Conservation (phyloP, 2,329 filamentous ascomycete species). For the Alternaria arborescens region DNA sequence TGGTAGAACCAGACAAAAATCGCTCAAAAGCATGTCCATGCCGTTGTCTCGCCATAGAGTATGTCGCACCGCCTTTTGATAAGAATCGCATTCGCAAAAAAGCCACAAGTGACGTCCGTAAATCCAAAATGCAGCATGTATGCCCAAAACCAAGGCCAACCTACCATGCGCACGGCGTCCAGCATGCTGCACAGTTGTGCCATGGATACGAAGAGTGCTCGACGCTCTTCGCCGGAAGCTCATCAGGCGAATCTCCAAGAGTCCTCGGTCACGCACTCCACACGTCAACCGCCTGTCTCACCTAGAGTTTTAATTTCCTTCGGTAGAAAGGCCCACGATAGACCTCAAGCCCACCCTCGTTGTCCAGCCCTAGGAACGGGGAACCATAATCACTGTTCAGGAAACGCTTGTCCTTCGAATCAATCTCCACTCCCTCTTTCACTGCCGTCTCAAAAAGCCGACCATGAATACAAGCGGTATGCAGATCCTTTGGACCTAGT, state of each 20-base stretch:
- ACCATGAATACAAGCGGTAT: constrained; percentile 18
- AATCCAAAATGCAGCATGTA: neutral
- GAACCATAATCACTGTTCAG: constrained; percentile 20
- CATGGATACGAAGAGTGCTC: too few species aligned
- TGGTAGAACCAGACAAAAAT: neutral
- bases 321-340: constrained; percentile 14
- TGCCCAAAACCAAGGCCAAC: rapidly evolving
- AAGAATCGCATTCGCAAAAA: rapidly evolving
- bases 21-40: neutral
- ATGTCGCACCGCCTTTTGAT: neutral
- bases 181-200: neutral
- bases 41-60: neutral
- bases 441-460: constrained; percentile 14
- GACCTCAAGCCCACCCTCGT: neutral
- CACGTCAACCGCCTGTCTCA: neutral
- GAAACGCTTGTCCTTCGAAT: constrained; percentile 7
- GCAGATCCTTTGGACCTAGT: constrained; percentile 10
- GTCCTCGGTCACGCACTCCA: neutral
- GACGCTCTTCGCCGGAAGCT: neutral
- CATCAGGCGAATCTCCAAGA: too few species aligned
- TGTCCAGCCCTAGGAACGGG: constrained; percentile 14
- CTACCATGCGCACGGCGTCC: too few species aligned
- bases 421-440: neutral
- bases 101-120: rapidly evolving
- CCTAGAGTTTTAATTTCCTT: neutral